A percentile compares a stretch with the other conserved stretches of the same genome.
These are phyloP conservation scores for Jacaranda copaia DNA, from an alignment of 257 asterid genomes.

Conservation along the genomic window DNA sequence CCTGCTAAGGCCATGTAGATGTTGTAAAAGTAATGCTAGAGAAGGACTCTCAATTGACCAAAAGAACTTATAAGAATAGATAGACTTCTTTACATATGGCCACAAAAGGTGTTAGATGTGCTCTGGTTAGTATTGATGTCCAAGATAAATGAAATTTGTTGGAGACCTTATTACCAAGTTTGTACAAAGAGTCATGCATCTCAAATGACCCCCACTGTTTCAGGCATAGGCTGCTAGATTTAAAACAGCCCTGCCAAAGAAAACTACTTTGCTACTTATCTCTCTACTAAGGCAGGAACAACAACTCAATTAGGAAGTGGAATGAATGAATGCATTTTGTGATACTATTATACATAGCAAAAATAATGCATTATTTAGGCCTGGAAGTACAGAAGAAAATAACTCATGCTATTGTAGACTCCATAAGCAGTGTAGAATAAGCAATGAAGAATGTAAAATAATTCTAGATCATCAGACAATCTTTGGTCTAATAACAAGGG, in stretches of 20 bases:
- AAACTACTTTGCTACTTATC: slow-evolving; percentile 60
- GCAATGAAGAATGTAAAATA: not conserved
- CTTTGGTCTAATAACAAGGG: not conserved
- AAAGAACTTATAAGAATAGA: too few relatives aligned
- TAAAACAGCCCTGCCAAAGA: slow-evolving; percentile 79
- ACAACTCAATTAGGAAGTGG: slow-evolving; percentile 42
- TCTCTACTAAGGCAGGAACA: slow-evolving; percentile 50
- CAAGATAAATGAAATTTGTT: too few relatives aligned
- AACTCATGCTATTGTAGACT: not conserved
- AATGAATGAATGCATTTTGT: slow-evolving; percentile 35
- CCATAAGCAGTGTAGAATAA: not conserved
- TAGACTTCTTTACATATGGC: too few relatives aligned
- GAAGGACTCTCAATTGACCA: too few relatives aligned
- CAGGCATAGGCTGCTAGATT: slow-evolving; percentile 99
- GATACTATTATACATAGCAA: slow-evolving; percentile 32
- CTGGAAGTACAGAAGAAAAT: slow-evolving; percentile 1
- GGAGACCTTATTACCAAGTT: too few relatives aligned
- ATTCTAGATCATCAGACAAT: not conserved
- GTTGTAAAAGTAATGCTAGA: too few relatives aligned
- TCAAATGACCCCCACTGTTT: slow-evolving; percentile 27
- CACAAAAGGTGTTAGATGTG: too few relatives aligned
- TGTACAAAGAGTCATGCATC: slow-evolving; percentile 29
- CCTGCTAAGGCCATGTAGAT: too few relatives aligned
- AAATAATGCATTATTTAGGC: not conserved
- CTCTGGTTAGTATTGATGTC: too few relatives aligned